Evolutionary conservation across 2,329 filamentous ascomycete genomes (phyloP), one percentile per base, ranked within the genome.

Genomic region (Nothomitra cinnamomea): DNA sequence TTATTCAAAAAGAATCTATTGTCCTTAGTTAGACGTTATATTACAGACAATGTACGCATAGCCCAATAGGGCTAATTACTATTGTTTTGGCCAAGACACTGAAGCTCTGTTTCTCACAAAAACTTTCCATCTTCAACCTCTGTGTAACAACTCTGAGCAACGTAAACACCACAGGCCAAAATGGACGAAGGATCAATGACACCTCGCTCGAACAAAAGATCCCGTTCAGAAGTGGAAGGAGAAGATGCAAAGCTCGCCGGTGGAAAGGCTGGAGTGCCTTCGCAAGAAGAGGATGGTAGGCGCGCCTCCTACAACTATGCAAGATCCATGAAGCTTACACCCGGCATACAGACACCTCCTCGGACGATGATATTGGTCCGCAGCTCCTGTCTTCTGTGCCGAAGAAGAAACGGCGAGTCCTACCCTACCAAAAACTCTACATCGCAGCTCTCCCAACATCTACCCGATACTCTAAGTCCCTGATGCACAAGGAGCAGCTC

Each of bases 401-500:
- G 53, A 90, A 90, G 73, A 94, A 94, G 76, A 95, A 95, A 71
- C 82, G 86, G 58, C 79, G 89, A 61, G 86, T 86, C 61, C 80
- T 98, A 1, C 87, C 87, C 1, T 90, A 95, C 71, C 90, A 96
- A 70, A 95, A 92, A 67, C 81, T 96, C 62, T 96, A 95, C 69
- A 73, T 96, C 58, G 86, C 87, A 55, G 90, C 92, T 40, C 77
- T 98, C 38, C 92, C 92, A 3, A 79, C 78, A 51, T 85, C 87
- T 19, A 63, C 75, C 38, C 83, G 87, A 47, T 98, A 98, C 70
- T 94, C 85, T 55, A 94, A 89, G 64, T 96, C 92, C 47, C 74
- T 98, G 63, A 98, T 98, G 94, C 92, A 98, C 76, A 89, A 90
- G 70, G 92, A 98, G 60, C 88, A 95, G 69, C 70, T 98, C 51